A percentile compares a stretch with the other conserved stretches of the same genome.
Evolutionary conservation across 202 grass and related monocot genomes (phyloP).

Genomic region (Eragrostis tef): DNA sequence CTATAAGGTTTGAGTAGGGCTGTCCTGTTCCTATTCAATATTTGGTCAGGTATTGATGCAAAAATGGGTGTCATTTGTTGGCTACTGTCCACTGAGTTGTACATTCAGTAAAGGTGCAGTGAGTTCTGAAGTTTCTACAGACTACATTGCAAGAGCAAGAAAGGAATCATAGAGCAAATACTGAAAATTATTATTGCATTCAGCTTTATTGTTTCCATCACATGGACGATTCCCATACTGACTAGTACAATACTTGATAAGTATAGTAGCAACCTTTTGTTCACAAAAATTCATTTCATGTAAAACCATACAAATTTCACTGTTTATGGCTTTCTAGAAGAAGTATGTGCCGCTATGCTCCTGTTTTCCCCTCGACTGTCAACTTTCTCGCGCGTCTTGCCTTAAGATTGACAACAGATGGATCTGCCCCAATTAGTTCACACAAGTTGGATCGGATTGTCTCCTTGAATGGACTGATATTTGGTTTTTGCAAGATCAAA

Average conservation of each 20-base stretch:
- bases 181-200: constrained; percentile 5
- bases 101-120: neutral
- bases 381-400: constrained; percentile 97
- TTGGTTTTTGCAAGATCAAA: constrained; percentile 92
- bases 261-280: constrained; percentile 10
- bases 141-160: neutral
- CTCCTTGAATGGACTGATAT: constrained; percentile 93
- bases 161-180: neutral
- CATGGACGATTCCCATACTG: constrained; percentile 19
- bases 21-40: too few species aligned
- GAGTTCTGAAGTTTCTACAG: neutral
- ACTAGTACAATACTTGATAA: constrained; percentile 17
- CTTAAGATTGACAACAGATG: constrained; percentile 94
- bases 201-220: constrained; percentile 26
- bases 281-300: constrained; percentile 40
- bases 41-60: too few species aligned
- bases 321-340: constrained; percentile 51
- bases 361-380: constrained; percentile 97
- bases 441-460: constrained; percentile 85
- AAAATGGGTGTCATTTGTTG: neutral
- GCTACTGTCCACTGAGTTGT: too few species aligned
- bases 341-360: constrained; percentile 96
- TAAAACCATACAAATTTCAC: neutral
- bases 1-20: neutral
- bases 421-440: constrained; percentile 74